Percentiles rank a stretch among this genome's conserved stretches.
These are phyloP conservation scores for Cryptococcus wingfieldii DNA, from an alignment of 1,284 basidiomycete genomes.

Conservation along the genomic window DNA sequence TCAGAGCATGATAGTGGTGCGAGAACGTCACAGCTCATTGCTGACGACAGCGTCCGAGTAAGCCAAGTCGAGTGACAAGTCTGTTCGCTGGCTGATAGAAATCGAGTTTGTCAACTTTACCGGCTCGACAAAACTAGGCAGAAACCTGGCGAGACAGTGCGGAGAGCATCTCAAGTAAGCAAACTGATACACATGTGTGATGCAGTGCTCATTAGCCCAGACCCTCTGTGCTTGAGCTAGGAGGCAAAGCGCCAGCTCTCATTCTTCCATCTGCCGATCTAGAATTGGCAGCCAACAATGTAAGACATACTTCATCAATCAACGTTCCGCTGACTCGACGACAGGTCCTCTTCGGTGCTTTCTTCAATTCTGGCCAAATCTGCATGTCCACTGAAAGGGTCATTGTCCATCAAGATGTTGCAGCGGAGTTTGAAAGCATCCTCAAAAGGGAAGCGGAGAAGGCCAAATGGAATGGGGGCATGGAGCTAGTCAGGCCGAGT, in stretches of 20 bases:
- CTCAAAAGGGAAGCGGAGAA: conserved; percentile 6
- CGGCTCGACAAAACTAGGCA: conserved; percentile 50
- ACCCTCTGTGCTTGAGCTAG: conserved; percentile 49
- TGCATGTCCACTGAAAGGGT: conserved; percentile 69
- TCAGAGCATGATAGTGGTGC: conserved; percentile 53
- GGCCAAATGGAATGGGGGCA: conserved; percentile 11
- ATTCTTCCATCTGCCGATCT: conserved; percentile 62
- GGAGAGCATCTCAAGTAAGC: conserved; percentile 50
- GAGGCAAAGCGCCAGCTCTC: conserved; percentile 52
- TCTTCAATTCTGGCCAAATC: conserved; percentile 62
- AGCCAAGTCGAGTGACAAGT: conserved; percentile 1
- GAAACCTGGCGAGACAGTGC: conserved; percentile 40
- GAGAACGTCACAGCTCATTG: conserved; percentile 57
- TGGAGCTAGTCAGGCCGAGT: conserved; percentile 24
- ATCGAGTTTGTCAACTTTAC: conserved; percentile 49
- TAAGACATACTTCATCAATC: conserved; percentile 3
- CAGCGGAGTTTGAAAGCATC: conserved; percentile 42
- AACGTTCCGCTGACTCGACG: not conserved
- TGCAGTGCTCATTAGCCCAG: conserved; percentile 8
- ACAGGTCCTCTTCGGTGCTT: conserved; percentile 58
- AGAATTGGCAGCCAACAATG: conserved; percentile 54
- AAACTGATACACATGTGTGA: not conserved
- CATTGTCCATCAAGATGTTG: conserved; percentile 52
- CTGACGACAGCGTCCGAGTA: conserved; percentile 53
- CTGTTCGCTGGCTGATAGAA: not conserved